These are phyloP conservation scores for Lecanicillium sp. DNA, from an alignment of 2,329 filamentous ascomycete genomes.

Conservation along the genomic window DNA sequence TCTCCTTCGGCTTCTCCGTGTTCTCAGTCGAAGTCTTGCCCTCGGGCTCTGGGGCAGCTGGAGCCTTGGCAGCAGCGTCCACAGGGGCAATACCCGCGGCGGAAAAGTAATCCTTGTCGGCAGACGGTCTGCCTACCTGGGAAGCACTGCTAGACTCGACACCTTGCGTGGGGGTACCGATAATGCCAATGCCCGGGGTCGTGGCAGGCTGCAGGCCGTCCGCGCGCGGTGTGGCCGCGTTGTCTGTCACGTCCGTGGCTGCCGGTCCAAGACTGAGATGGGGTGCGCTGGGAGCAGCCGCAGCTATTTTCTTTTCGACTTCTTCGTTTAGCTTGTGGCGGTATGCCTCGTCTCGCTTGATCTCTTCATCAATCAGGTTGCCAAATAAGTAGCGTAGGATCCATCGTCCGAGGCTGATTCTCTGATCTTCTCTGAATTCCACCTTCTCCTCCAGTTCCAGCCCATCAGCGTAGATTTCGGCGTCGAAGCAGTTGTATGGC, in stretches of 20 bases:
- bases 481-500: slow-evolving; percentile 94
- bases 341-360: slow-evolving; percentile 69
- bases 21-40: slow-evolving; percentile 44
- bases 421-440: slow-evolving; percentile 86
- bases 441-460: slow-evolving; percentile 65
- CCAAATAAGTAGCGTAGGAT: slow-evolving; percentile 87
- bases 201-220: slow-evolving; percentile 58
- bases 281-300: slow-evolving; percentile 53
- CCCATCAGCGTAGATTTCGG: slow-evolving; percentile 94
- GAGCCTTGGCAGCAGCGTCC: slow-evolving; percentile 33
- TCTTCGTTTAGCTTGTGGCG: slow-evolving; percentile 62
- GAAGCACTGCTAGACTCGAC: slow-evolving; percentile 39
- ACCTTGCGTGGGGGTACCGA: slow-evolving; percentile 61
- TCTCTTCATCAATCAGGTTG: slow-evolving; percentile 83
- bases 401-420: slow-evolving; percentile 97
- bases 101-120: slow-evolving; percentile 72
- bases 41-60: slow-evolving; percentile 39
- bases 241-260: slow-evolving; percentile 15
- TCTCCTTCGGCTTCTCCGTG: slow-evolving; percentile 51
- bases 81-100: slow-evolving; percentile 51
- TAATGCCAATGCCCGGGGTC: slow-evolving; percentile 72
- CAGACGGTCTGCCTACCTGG: slow-evolving; percentile 54
- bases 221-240: slow-evolving; percentile 53
- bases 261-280: slow-evolving; percentile 47
- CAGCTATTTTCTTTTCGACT: slow-evolving; percentile 51